Percentiles rank a stretch among this genome's conserved stretches.
phyloP scores from a whole-genome alignment of 257 asterid genomes.

The Sherardia arvensis region DNA sequence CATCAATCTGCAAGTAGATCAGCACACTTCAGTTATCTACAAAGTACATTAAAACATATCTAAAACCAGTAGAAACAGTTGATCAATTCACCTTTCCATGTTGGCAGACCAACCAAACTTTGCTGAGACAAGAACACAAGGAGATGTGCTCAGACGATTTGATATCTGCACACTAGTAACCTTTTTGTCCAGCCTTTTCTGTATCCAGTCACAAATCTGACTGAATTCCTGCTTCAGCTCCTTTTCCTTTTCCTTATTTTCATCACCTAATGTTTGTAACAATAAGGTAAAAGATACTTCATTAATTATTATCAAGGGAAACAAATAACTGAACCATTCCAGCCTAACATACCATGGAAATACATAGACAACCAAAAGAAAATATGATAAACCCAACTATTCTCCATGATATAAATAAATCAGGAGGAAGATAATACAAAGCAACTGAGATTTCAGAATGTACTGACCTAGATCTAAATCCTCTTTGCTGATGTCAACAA shows the following conservation, averaged over 20 bases:
- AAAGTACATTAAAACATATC: not conserved
- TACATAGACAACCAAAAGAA: not conserved
- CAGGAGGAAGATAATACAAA: not conserved
- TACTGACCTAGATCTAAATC: slow-evolving; percentile 90
- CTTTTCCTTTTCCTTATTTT: slow-evolving; percentile 76
- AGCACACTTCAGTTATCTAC: slow-evolving; percentile 4
- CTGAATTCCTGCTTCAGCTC: slow-evolving; percentile 86
- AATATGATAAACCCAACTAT: not conserved
- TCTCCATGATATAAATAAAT: not conserved
- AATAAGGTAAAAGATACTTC: not conserved
- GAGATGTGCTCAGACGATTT: slow-evolving; percentile 79
- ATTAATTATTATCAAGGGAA: not conserved
- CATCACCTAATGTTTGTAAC: slow-evolving; percentile 47
- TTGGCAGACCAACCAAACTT: slow-evolving; percentile 99
- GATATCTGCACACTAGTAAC: slow-evolving; percentile 92
- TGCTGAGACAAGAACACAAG: slow-evolving; percentile 96
- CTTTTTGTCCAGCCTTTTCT: slow-evolving; percentile 66
- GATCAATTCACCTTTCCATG: slow-evolving; percentile 71
- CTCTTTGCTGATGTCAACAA: slow-evolving; percentile 91
- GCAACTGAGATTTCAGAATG: not conserved
- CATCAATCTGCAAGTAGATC: slow-evolving; percentile 63
- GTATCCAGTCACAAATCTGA: slow-evolving; percentile 86
- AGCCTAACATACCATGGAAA: not conserved
- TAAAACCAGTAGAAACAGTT: not conserved
- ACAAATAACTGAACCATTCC: not conserved